Evolutionary conservation across 2,329 filamentous ascomycete genomes (phyloP).

Genomic region (Pseudogymnoascus pannorum): DNA sequence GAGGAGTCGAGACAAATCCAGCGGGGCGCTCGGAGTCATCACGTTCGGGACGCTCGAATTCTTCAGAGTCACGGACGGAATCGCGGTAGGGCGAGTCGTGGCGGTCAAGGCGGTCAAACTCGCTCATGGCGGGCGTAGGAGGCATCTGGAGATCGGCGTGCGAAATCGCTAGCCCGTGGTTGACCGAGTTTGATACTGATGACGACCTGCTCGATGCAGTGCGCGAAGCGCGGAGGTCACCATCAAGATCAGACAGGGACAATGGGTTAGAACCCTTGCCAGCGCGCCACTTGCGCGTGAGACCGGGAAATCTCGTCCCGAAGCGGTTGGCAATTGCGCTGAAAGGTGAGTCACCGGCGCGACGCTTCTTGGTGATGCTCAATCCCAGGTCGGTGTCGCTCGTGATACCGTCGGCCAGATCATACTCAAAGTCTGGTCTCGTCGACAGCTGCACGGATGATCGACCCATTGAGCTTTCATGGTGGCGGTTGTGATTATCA

Average conservation of each 20-base stretch:
- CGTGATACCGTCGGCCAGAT: constrained; percentile 53
- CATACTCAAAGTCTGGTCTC: constrained; percentile 53
- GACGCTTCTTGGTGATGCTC: constrained; percentile 47
- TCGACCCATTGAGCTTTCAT: constrained; percentile 30
- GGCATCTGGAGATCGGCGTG: constrained; percentile 44
- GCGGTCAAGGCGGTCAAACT: constrained; percentile 56
- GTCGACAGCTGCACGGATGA: constrained; percentile 30
- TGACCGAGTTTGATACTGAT: constrained; percentile 58
- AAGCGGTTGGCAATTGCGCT: constrained; percentile 58
- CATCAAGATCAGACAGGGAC: constrained; percentile 20
- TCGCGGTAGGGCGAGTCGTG: constrained; percentile 36
- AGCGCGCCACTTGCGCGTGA: constrained; percentile 47
- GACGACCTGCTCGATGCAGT: constrained; percentile 71
- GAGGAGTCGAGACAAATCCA: constrained; percentile 68
- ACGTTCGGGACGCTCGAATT: constrained; percentile 45
- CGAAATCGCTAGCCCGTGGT: constrained; percentile 21
- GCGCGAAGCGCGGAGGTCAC: constrained; percentile 37
- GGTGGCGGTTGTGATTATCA: constrained; percentile 50
- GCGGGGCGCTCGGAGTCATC: constrained; percentile 45
- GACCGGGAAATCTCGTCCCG: constrained; percentile 49
- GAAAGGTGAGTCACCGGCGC: constrained; percentile 52
- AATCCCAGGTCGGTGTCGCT: constrained; percentile 50
- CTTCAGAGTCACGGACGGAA: constrained; percentile 26
- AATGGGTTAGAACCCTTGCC: constrained; percentile 34
- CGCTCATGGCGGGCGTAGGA: constrained; percentile 55